A percentile compares a stretch with the other conserved stretches of the same genome.
phyloP scores from a whole-genome alignment of 495 filamentous ascomycete genomes.

The Penicillium tannophilum region DNA sequence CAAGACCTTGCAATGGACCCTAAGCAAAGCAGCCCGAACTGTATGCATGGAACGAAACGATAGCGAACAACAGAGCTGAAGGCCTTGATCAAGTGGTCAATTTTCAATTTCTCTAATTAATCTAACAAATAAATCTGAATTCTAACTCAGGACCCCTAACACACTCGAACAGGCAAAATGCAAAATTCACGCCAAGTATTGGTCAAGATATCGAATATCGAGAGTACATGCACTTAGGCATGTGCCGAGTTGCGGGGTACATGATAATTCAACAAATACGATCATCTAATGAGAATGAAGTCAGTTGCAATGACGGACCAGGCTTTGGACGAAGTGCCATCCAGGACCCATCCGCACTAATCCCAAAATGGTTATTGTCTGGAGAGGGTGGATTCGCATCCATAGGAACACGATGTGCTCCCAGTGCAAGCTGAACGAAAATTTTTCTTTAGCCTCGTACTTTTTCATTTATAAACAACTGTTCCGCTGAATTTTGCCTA shows the following conservation, averaged over 20 bases:
- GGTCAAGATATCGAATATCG: not conserved
- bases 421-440: slow-evolving; percentile 7
- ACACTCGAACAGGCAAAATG: not conserved
- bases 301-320: slow-evolving; percentile 9
- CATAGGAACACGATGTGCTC: not conserved
- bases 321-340: slow-evolving; percentile 1
- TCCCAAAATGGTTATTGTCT: slow-evolving; percentile 28
- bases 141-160: too few species aligned
- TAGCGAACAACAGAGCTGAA: not conserved
- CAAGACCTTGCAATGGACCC: not conserved
- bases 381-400: slow-evolving; percentile 20
- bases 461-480: slow-evolving; percentile 1
- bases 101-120: not conserved
- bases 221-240: not conserved
- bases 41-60: not conserved
- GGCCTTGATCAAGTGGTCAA: not conserved
- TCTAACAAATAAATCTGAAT: too few species aligned
- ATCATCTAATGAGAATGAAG: not conserved
- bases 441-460: not conserved
- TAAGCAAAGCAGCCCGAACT: not conserved
- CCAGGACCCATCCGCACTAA: slow-evolving; percentile 20
- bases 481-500: not conserved
- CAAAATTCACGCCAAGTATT: not conserved
- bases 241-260: slow-evolving; percentile 1
- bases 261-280: not conserved